Evolutionary conservation across 768 basidiomycete genomes (phyloP).

Genomic region (Imleria badia): DNA sequence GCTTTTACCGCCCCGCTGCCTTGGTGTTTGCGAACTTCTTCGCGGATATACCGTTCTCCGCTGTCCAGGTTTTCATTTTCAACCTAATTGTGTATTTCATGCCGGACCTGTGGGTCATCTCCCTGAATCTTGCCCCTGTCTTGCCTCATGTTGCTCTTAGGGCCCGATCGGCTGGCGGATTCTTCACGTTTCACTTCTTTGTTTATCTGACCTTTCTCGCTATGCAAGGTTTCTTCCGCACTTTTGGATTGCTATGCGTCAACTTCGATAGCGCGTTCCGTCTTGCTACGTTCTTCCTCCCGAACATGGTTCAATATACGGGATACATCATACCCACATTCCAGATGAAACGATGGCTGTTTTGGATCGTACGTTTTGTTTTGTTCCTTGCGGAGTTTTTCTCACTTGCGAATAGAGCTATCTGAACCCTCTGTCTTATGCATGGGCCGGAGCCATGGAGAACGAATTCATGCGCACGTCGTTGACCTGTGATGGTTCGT

Average conservation of each 20-base stretch:
- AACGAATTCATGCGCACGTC: slow-evolving; percentile 79
- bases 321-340: slow-evolving; percentile 69
- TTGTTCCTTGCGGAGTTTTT: not conserved
- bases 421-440: slow-evolving; percentile 74
- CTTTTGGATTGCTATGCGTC: slow-evolving; percentile 56
- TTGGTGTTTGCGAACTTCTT: slow-evolving; percentile 65
- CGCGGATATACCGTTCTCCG: slow-evolving; percentile 69
- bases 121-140: slow-evolving; percentile 14
- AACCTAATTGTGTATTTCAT: slow-evolving; percentile 72
- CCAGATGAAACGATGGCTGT: slow-evolving; percentile 78
- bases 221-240: slow-evolving; percentile 86
- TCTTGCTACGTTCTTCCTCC: slow-evolving; percentile 66
- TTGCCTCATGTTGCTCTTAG: slow-evolving; percentile 13
- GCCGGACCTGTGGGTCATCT: slow-evolving; percentile 45
- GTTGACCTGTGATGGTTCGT: slow-evolving; percentile 62
- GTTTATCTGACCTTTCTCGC: slow-evolving; percentile 62
- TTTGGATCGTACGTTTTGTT: slow-evolving; percentile 67
- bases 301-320: slow-evolving; percentile 71
- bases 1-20: slow-evolving; percentile 67
- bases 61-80: slow-evolving; percentile 56
- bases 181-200: slow-evolving; percentile 65
- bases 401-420: slow-evolving; percentile 51
- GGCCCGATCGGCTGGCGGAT: slow-evolving; percentile 38
- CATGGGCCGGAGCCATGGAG: slow-evolving; percentile 77
- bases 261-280: slow-evolving; percentile 56